These are phyloP conservation scores for Clonostachys sp. DNA, from an alignment of 2,329 filamentous ascomycete genomes.

Conservation along the genomic window DNA sequence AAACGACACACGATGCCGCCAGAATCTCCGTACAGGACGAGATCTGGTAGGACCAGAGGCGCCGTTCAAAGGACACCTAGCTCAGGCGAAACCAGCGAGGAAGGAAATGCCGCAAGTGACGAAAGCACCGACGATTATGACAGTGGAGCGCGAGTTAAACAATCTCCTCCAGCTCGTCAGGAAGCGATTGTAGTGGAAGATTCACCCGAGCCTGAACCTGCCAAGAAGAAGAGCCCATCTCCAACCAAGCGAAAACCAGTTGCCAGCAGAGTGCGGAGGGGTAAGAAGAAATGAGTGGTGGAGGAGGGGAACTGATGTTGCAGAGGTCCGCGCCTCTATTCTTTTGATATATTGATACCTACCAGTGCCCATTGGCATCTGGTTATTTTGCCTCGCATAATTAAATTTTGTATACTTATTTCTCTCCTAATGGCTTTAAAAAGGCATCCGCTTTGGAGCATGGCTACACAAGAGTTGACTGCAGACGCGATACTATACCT, in stretches of 20 bases:
- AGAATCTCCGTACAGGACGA: slow-evolving; percentile 20
- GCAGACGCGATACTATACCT: background rate
- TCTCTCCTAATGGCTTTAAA: too few species aligned
- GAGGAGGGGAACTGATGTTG: background rate
- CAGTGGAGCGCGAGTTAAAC: slow-evolving; percentile 23
- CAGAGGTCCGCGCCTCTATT: too few species aligned
- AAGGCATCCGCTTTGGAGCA: background rate
- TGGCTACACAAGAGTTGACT: background rate
- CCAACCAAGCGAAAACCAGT: slow-evolving; percentile 33
- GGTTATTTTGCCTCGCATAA: background rate
- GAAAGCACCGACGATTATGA: slow-evolving; percentile 29
- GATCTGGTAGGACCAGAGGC: slow-evolving; percentile 20
- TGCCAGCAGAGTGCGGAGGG: slow-evolving; percentile 11
- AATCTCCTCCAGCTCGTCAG: slow-evolving; percentile 10
- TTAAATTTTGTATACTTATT: background rate
- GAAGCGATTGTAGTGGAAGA: slow-evolving; percentile 32
- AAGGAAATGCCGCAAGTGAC: slow-evolving; percentile 14
- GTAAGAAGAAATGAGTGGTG: slow-evolving; percentile 23
- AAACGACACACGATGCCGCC: slow-evolving; percentile 20
- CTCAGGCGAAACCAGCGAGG: slow-evolving; percentile 24
- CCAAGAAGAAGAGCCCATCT: slow-evolving; percentile 34
- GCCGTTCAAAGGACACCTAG: slow-evolving; percentile 10
- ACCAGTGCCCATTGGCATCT: background rate
- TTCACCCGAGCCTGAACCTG: slow-evolving; percentile 17
- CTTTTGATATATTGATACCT: background rate